Evolutionary conservation across 257 asterid species (phyloP).

Genomic region (Thymus mandschuricus): DNA sequence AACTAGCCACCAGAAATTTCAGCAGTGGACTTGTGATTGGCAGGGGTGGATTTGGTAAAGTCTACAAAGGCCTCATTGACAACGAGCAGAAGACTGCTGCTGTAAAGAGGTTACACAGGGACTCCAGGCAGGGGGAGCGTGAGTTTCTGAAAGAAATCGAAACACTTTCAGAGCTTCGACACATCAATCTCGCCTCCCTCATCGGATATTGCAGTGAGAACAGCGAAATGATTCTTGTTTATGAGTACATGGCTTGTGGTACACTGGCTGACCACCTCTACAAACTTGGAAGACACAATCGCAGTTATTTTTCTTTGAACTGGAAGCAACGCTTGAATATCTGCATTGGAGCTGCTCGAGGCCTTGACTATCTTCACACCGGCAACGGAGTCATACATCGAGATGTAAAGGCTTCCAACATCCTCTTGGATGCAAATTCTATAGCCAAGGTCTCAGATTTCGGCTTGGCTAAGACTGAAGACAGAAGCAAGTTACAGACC

Average conservation of each 20-base stretch:
- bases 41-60: constrained; percentile 17
- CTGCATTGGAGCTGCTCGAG: neutral
- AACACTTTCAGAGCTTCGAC: constrained; percentile 12
- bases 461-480: neutral
- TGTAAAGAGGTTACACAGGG: constrained; percentile 38
- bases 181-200: constrained; percentile 4
- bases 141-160: constrained; percentile 18
- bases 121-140: constrained; percentile 32
- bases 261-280: constrained; percentile 25
- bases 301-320: neutral
- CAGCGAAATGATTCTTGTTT: constrained; percentile 24
- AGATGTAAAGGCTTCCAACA: neutral
- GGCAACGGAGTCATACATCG: neutral
- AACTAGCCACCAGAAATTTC: constrained; percentile 5
- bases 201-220: constrained; percentile 15
- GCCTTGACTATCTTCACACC: neutral
- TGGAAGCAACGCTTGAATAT: neutral
- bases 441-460: neutral
- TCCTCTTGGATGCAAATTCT: neutral
- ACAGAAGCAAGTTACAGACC: neutral
- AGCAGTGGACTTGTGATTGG: neutral
- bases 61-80: constrained; percentile 16
- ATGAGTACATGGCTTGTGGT: constrained; percentile 15
- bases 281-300: neutral
- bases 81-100: constrained; percentile 37